Percentiles rank a stretch among this genome's conserved stretches.
These are phyloP conservation scores for Rhodotorula graminis DNA, from an alignment of 768 basidiomycete species.

Conservation along the genomic window DNA sequence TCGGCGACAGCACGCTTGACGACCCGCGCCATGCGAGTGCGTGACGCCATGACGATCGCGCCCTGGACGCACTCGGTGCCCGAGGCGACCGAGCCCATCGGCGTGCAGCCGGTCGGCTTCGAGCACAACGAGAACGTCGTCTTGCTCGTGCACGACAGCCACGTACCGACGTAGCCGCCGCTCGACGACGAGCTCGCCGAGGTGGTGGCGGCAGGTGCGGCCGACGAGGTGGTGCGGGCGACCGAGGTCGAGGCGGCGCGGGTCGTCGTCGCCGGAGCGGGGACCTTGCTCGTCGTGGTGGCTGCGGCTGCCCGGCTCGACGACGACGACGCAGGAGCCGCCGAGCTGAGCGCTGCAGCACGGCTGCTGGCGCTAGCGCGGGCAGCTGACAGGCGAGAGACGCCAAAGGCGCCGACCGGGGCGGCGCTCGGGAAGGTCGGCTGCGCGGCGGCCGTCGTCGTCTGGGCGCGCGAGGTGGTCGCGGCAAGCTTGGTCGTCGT, in stretches of 20 bases:
- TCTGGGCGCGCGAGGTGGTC: background rate
- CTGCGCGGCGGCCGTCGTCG: background rate
- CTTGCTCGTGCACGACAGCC: constrained; percentile 10
- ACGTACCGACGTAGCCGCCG: background rate
- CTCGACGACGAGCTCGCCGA: background rate
- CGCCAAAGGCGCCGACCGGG: background rate
- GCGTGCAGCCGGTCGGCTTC: constrained; percentile 7
- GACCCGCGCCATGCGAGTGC: constrained; percentile 1
- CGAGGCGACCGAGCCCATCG: constrained; percentile 31
- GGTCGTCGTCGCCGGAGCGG: background rate
- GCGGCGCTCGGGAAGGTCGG: background rate
- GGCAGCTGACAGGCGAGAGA: background rate
- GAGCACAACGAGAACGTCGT: constrained; percentile 28
- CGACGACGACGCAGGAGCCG: background rate
- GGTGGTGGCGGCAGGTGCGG: background rate
- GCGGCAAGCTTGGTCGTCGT: background rate
- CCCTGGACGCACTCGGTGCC: constrained; percentile 24
- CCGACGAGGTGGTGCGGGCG: background rate
- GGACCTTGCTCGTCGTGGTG: background rate
- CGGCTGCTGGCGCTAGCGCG: background rate
- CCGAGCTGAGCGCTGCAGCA: background rate
- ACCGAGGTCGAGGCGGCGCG: background rate
- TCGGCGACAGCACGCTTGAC: background rate
- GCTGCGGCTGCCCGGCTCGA: background rate
- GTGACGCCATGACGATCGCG: constrained; percentile 9